Conservation (phyloP, 371 early-diverging fungal species). For the Mortierella sp. region DNA sequence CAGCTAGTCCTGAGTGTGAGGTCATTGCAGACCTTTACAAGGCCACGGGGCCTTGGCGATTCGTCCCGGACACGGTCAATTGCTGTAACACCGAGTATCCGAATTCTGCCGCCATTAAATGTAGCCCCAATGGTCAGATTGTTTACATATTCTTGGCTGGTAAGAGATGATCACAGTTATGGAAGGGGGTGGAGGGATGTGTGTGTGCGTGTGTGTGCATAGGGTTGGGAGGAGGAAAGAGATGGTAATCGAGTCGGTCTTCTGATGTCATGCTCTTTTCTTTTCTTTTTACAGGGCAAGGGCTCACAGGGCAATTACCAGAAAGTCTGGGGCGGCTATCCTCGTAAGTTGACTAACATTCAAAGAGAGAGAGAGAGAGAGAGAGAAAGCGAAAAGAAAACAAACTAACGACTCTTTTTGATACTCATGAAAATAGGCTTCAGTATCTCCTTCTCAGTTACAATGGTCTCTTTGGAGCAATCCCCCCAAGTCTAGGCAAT, state of each 20-base stretch:
- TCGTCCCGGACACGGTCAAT: conserved; percentile 34
- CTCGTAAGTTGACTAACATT: conserved; percentile 14
- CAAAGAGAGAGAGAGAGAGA: too few species aligned
- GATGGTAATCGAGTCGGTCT: neutral
- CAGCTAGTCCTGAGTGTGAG: conserved; percentile 26
- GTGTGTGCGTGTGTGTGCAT: too few species aligned
- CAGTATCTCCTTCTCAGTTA: conserved; percentile 36
- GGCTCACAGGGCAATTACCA: conserved; percentile 26
- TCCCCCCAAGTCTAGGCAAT: conserved; percentile 26
- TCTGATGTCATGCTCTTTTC: neutral
- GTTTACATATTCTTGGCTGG: conserved; percentile 39
- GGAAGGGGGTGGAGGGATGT: too few species aligned
- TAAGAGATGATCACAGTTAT: neutral
- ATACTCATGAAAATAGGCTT: conserved; percentile 6
- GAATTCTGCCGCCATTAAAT: conserved; percentile 35
- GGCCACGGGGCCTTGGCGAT: conserved; percentile 47
- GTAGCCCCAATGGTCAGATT: conserved; percentile 30
- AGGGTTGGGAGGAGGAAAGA: neutral
- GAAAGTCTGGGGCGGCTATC: conserved; percentile 28
- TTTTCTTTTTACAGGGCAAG: conserved; percentile 28
- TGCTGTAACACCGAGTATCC: conserved; percentile 48
- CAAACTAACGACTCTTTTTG: too few species aligned
- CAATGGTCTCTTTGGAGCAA: conserved; percentile 32
- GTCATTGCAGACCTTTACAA: conserved; percentile 30
- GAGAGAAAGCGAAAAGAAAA: too few species aligned